phyloP scores from a whole-genome alignment of 805 yeast genomes.

The Candida bentonensis region DNA sequence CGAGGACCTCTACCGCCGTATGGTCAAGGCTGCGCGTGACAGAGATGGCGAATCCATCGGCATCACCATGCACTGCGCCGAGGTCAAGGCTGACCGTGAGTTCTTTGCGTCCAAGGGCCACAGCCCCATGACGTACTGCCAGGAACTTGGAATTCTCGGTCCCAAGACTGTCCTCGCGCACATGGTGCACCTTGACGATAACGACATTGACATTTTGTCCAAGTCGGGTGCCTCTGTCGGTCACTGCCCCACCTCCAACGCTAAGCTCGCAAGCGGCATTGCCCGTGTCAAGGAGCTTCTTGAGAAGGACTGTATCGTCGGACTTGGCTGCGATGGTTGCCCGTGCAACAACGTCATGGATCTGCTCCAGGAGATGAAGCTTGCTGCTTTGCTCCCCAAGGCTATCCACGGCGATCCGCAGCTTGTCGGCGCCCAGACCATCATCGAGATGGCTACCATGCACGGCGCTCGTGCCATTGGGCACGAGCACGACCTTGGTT shows the following conservation, averaged over 20 bases:
- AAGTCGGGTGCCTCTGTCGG: slow-evolving; percentile 53
- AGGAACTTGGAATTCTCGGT: slow-evolving; percentile 43
- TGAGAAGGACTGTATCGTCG: slow-evolving; percentile 53
- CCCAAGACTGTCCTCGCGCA: slow-evolving; percentile 74
- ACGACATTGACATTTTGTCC: slow-evolving; percentile 48
- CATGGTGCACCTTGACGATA: slow-evolving; percentile 58
- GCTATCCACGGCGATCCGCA: slow-evolving; percentile 6
- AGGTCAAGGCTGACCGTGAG: slow-evolving; percentile 6
- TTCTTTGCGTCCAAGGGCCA: slow-evolving; percentile 63
- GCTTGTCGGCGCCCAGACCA: slow-evolving; percentile 5
- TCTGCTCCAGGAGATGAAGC: slow-evolving; percentile 7
- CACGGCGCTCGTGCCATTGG: slow-evolving; percentile 6
- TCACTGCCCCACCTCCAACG: slow-evolving; percentile 92
- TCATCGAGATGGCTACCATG: slow-evolving; percentile 8
- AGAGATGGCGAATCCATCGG: slow-evolving; percentile 4
- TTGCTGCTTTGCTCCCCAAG: slow-evolving; percentile 6
- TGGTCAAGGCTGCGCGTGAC: slow-evolving; percentile 4
- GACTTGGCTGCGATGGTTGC: slow-evolving; percentile 56
- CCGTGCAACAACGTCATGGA: slow-evolving; percentile 8
- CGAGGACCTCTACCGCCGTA: slow-evolving; percentile 6
- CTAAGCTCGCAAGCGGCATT: slow-evolving; percentile 84
- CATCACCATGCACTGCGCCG: slow-evolving; percentile 10
- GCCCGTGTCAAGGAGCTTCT: slow-evolving; percentile 65
- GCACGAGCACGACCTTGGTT: slow-evolving; percentile 5
- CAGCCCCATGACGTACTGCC: slow-evolving; percentile 52